A percentile compares a stretch with the other conserved stretches of the same genome.
These are phyloP conservation scores for Ambispora gerdemannii DNA, from an alignment of 192 early-diverging fungal species.

Conservation along the genomic window DNA sequence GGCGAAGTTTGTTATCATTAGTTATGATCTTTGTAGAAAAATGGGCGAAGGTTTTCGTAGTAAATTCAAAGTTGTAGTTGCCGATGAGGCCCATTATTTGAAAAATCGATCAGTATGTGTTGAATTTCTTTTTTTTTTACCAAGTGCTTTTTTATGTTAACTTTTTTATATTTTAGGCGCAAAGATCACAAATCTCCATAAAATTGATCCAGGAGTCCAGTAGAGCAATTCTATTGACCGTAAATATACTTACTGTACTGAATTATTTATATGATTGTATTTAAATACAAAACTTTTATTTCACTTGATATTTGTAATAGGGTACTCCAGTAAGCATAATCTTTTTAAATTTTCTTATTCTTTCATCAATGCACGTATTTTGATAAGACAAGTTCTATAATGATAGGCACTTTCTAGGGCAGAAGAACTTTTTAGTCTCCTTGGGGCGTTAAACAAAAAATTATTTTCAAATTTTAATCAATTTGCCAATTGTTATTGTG, in stretches of 20 bases:
- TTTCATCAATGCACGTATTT: no score
- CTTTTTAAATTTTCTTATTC: no score
- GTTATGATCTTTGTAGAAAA: constrained; percentile 42
- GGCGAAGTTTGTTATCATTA: constrained; percentile 37
- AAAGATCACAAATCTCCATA: constrained; percentile 40
- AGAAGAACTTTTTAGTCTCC: background rate
- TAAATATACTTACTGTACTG: background rate
- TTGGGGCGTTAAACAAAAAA: constrained; percentile 18
- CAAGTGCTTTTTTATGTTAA: constrained; percentile 14
- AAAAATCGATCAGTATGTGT: constrained; percentile 43
- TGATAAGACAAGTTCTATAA: no score
- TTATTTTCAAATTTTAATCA: constrained; percentile 19
- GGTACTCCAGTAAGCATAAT: constrained; percentile 5
- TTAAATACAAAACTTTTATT: no score
- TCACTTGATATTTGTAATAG: no score
- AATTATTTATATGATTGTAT: no score
- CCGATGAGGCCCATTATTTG: constrained; percentile 49
- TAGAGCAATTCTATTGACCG: constrained; percentile 9
- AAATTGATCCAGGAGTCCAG: constrained; percentile 35
- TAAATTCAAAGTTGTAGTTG: constrained; percentile 36
- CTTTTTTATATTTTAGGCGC: constrained; percentile 28
- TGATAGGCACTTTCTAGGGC: constrained; percentile 6
- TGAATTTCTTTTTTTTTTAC: constrained; percentile 6
- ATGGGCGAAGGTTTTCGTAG: constrained; percentile 18
- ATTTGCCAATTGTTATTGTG: constrained; percentile 39